Evolutionary conservation across 257 asterid species (phyloP).

Genomic region (Ehretia macrophylla): DNA sequence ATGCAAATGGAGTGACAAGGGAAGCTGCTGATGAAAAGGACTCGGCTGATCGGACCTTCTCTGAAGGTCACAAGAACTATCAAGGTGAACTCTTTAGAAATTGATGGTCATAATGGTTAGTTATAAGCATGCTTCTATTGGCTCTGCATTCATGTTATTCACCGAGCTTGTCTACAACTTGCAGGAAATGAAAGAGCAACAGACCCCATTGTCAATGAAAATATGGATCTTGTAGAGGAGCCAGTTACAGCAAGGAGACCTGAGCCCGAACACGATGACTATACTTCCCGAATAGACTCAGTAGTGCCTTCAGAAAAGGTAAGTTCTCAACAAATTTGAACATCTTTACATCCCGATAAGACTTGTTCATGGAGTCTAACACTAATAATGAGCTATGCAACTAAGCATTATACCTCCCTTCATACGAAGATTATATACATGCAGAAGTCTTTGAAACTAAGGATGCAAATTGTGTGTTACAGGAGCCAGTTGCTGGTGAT

Average conservation of each 20-base stretch:
- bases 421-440: no score
- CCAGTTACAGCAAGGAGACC: neutral
- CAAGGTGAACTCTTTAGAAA: neutral
- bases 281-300: neutral
- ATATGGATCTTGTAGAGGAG: neutral
- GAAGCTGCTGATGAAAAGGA: slow-evolving; percentile 4
- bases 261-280: neutral
- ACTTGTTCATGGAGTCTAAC: neutral
- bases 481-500: slow-evolving; percentile 24
- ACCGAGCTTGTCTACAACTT: neutral
- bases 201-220: neutral
- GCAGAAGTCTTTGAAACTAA: no score
- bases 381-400: no score
- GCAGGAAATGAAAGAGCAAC: neutral
- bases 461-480: neutral
- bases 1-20: neutral
- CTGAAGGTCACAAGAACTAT: neutral
- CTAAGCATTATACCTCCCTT: no score
- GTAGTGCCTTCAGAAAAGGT: neutral
- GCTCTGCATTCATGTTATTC: neutral
- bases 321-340: neutral
- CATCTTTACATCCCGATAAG: neutral
- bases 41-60: neutral
- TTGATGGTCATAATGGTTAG: neutral
- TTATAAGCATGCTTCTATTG: neutral